Evolutionary conservation across 495 filamentous ascomycete genomes (phyloP), one percentile per base, ranked within the genome.

Genomic region (Rusavskia elegans): DNA sequence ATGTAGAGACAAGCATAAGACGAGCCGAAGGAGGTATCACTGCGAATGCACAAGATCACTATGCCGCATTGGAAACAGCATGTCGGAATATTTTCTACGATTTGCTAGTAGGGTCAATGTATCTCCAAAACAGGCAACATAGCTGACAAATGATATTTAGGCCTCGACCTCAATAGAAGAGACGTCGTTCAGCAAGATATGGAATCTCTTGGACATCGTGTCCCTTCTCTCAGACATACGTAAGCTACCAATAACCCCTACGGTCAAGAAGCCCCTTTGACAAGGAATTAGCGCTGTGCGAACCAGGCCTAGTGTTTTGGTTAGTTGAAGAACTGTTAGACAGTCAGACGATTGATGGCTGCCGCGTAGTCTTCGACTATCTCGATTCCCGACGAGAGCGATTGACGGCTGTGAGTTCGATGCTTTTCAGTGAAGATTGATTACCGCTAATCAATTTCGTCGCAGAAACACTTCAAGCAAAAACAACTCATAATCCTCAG

Each of bases 271-370:
- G 32, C 32, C 32, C 9, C 32, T 35, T 14, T 35, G 32, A 35
- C 13, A 35, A 35, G 32, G 7, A 6, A 35, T 35, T 3, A 35
- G 32, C 87, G 63, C 80, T 84, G 70, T 93, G 86, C 62, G 87
- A 94, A 55, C 77, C 85, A 1, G 85, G 82, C 25, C 71, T 97
- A 36, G 76, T 90, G 10, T 85, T 93, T 57, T 89, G 83, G 78
- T 76, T 97, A 14, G 81, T 96, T 17, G 92, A 99, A 63, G 92
- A 99, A 63, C 77, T 97, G 0, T 76, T 99, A 44, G 93, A 97
- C 66, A 94, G 87, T 54, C 92, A 95, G 62, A 95, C 89, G 0
- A 93, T 95, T 20, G 76, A 85, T 51, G 87, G 87, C 13, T 96
- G 90, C 59, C 81, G 88, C 50, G 85, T 77, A 23, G 81, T 96